These are phyloP conservation scores for Leptomonas seymouri DNA, from an alignment of 208 protist genomes.

Conservation along the genomic window DNA sequence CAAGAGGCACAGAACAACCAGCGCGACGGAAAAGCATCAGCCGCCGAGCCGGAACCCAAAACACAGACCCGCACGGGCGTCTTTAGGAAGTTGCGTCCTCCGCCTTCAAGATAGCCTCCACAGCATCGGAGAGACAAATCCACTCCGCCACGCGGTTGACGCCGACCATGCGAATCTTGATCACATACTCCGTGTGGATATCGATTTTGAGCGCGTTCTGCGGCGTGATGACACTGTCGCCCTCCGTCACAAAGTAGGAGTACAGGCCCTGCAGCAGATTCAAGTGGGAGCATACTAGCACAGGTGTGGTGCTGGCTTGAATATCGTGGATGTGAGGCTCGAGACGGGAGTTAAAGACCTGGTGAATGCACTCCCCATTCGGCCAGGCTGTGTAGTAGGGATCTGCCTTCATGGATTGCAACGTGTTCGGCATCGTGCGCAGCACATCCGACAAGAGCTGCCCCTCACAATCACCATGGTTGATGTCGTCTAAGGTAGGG, in stretches of 20 bases:
- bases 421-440: constrained; percentile 78
- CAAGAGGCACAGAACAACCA: no score
- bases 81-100: neutral
- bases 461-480: constrained; percentile 88
- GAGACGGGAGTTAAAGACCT: constrained; percentile 86
- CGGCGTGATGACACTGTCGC: constrained; percentile 64
- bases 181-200: constrained; percentile 77
- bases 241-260: constrained; percentile 87
- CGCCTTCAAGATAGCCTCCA: constrained; percentile 48
- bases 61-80: no score
- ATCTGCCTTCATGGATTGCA: constrained; percentile 77
- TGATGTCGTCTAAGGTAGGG: constrained; percentile 87
- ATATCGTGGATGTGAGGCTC: constrained; percentile 93
- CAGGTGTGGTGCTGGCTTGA: constrained; percentile 73
- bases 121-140: constrained; percentile 56
- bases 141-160: constrained; percentile 70
- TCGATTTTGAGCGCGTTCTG: constrained; percentile 83
- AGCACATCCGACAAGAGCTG: constrained; percentile 73
- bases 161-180: constrained; percentile 75
- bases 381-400: constrained; percentile 90
- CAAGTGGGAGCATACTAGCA: constrained; percentile 85
- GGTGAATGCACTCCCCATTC: constrained; percentile 89
- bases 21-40: neutral
- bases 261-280: constrained; percentile 84
- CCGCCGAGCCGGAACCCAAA: neutral